Evolutionary conservation across 2,329 filamentous ascomycete genomes (phyloP).

Genomic region (Triangularia verruculosa): DNA sequence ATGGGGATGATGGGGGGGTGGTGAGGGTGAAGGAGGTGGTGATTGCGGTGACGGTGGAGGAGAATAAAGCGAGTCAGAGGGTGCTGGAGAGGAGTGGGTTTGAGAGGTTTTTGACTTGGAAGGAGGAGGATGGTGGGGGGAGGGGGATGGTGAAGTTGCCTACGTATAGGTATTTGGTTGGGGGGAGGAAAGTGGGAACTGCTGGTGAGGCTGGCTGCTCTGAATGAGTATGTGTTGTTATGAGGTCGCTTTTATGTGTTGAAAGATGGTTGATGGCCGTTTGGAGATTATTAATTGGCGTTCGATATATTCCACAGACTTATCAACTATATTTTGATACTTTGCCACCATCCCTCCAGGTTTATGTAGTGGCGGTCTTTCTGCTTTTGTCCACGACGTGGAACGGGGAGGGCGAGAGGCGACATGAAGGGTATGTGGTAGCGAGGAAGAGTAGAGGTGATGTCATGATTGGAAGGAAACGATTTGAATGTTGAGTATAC

Average conservation of each 20-base stretch:
- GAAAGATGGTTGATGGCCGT: too few species aligned
- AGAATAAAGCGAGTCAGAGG: slow-evolving; percentile 52
- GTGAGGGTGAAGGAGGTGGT: slow-evolving; percentile 37
- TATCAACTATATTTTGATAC: too few species aligned
- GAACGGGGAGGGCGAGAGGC: too few species aligned
- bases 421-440: not conserved
- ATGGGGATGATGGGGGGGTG: slow-evolving; percentile 32
- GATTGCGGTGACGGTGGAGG: slow-evolving; percentile 45
- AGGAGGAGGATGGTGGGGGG: slow-evolving; percentile 30
- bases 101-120: slow-evolving; percentile 42
- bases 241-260: too few species aligned
- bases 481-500: not conserved
- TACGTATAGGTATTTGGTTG: slow-evolving; percentile 26
- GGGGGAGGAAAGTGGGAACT: not conserved
- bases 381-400: too few species aligned
- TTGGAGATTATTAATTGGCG: too few species aligned
- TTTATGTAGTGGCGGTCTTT: too few species aligned
- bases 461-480: not conserved
- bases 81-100: slow-evolving; percentile 59
- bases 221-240: too few species aligned
- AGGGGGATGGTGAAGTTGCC: slow-evolving; percentile 18
- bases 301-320: too few species aligned
- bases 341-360: too few species aligned
- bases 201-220: too few species aligned
- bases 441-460: not conserved